Conservation (phyloP, 2,329 filamentous ascomycete genomes). For the Alternaria brassicicola region DNA sequence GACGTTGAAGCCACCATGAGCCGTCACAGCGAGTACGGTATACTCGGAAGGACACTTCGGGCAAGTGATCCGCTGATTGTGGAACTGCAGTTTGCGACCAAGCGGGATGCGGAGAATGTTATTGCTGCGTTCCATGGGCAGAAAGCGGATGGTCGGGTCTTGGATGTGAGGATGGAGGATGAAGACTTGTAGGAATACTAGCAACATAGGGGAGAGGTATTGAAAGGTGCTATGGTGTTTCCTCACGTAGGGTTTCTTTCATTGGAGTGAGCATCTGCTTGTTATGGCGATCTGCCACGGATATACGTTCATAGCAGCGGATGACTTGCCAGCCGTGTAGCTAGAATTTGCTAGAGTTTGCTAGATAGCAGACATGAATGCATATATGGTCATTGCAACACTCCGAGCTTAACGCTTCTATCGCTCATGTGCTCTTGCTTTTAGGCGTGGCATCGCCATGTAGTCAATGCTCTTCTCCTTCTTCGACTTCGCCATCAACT, state of each 20-base stretch:
- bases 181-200: neutral
- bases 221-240: neutral
- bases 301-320: neutral
- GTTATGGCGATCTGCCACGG: neutral
- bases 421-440: neutral
- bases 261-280: neutral
- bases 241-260: neutral
- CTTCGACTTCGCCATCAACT: conserved; percentile 19
- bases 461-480: neutral
- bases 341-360: neutral
- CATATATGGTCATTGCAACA: neutral
- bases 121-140: neutral
- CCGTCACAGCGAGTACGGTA: neutral
- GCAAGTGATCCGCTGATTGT: neutral
- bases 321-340: neutral
- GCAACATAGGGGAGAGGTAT: neutral
- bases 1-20: neutral
- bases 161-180: neutral
- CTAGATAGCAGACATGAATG: neutral
- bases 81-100: neutral
- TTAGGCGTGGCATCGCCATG: neutral
- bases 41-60: neutral
- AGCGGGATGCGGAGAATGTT: neutral
- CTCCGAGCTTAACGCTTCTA: neutral
- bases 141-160: neutral